Conservation (phyloP, 2,329 filamentous ascomycete species). For the Amesomyces nigricolor region DNA sequence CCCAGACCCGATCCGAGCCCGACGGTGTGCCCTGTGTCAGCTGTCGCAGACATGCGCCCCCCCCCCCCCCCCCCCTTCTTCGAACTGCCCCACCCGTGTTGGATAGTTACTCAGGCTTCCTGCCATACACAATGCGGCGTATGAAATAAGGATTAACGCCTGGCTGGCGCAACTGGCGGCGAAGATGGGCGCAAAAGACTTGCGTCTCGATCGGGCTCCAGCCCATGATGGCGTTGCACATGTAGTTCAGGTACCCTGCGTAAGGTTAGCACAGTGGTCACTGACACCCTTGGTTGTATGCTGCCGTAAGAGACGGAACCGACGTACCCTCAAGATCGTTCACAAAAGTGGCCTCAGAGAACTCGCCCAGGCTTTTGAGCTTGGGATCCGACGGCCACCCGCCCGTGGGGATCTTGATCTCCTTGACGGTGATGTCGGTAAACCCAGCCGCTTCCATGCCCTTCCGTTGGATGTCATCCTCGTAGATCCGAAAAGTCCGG, state of each 20-base stretch:
- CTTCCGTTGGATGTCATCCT: conserved; percentile 13
- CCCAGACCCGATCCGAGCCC: too few relatives aligned
- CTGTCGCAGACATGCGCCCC: too few relatives aligned
- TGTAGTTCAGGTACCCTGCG: conserved; percentile 14
- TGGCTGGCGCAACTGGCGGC: conserved; percentile 7
- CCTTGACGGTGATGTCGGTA: conserved; percentile 12
- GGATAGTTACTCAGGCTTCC: conserved; percentile 6
- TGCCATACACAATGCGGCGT: conserved; percentile 7
- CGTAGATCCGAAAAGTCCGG: conserved; percentile 12
- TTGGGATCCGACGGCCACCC: conserved; percentile 9
- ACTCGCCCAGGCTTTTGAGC: conserved; percentile 11
- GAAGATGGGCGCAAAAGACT: conserved; percentile 12
- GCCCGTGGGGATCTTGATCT: conserved; percentile 9
- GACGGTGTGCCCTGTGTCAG: too few relatives aligned
- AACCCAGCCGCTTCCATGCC: conserved; percentile 18
- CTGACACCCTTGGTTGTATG: too few relatives aligned
- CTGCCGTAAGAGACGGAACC: too few relatives aligned
- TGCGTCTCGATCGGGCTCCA: conserved; percentile 13
- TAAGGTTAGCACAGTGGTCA: too few relatives aligned
- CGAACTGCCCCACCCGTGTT: too few relatives aligned
- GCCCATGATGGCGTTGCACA: conserved; percentile 14
- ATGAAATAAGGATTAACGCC: not conserved
- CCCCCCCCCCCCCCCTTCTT: too few relatives aligned
- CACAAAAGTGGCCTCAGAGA: conserved; percentile 2
- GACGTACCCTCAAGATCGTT: conserved; percentile 13